Base-by-base conservation (phyloP, 768 basidiomycete species). In the Mycena vitilis region DNA sequence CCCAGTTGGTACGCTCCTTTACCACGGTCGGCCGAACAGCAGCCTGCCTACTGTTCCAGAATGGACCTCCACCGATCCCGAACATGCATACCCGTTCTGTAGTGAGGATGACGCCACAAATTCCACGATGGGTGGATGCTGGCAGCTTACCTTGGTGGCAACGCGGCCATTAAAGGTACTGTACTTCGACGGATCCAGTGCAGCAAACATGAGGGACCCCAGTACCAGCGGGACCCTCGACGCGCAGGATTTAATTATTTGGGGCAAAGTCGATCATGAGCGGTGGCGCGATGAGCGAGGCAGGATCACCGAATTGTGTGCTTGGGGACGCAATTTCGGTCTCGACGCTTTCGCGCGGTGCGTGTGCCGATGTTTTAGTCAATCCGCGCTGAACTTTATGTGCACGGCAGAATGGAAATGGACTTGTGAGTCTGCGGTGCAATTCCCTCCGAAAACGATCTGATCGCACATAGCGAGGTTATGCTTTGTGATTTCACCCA, bases 61-160 rank as follows among this genome's bases (percentile, higher is more conserved):
- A 13, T 75, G 74, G 74, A 60, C 68, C 2, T 68, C 73, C 45
- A 71, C 72, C 0, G 74, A 76, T 48, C 74, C 75, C 5, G 74
- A 75, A 54, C 74, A 75, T 51, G 61, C 75, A 16, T 62, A 47
- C 38, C 62, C 20, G 10, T 71, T 71, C 42, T 63, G 61, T 11
- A 44, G 52, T 6, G 40, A 16, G 12, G 12, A 11, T 16, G 23
- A 16, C n/a, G 2, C 22, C 1, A 20, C 2, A 2, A 42, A 30
- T 12, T 47, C 38, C 6, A 30, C 62, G 5, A 6, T 18, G 4
- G 4, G 34, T 0, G 79, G 78, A 8, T 81, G 83, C 65, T 83
- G 81, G 81, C 82, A 81, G 20, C 53, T 63, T 10, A 64, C 54
- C 4, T 22, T 64, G 18, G 64, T 44, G 4, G 40, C 30, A 20